Base-by-base conservation (phyloP, 169 alveolate genomes). In the Plasmodium reichenowi region DNA sequence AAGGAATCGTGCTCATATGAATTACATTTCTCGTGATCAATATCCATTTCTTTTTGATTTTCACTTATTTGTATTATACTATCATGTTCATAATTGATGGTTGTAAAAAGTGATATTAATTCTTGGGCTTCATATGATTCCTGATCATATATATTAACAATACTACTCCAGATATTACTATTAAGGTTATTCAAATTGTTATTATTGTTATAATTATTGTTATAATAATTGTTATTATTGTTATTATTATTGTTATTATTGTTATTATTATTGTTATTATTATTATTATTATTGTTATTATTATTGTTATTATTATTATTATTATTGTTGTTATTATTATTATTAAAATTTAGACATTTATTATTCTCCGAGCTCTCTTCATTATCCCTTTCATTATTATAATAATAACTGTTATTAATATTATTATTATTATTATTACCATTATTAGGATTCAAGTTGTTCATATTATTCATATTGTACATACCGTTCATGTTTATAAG, bases 41-140 rank as follows among this genome's bases (percentile, higher is more conserved):
- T 17, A 20, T 3, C 12, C 0, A 29, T 24, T 2, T n/a, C 38
- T 6, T 50, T 71, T 47, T 48, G 0, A 5, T 71, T 10, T 67
- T 15, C 13, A 38, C n/a, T 9, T 29, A 10, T 67, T n/a, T 22
- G 20, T 38, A 38, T 38, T 38, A 38, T 38, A 38, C 9, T 38
- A 38, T 38, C 47, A 12, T 71, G 56, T 9, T 48, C 22, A 1
- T 50, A 50, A 50, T 24, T 52, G 58, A 86, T 12, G 29, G 47
- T 86, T 38, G 88, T 86, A 56, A 86, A 86, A 8, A 86, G 66
- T 9, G 71, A 63, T 38, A 86, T 13, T 12, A 86, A 71, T 59
- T 86, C 92, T 0, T 72, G 71, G 1, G 92, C 86, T 54, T 86
- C 92, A n/a, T 52, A 50, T 0, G 92, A 86, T 43, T 86, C 92